Percentiles rank a stretch among this genome's conserved stretches.
Conservation (phyloP, 1,284 basidiomycete species). For the Fomitopsis palustris region DNA sequence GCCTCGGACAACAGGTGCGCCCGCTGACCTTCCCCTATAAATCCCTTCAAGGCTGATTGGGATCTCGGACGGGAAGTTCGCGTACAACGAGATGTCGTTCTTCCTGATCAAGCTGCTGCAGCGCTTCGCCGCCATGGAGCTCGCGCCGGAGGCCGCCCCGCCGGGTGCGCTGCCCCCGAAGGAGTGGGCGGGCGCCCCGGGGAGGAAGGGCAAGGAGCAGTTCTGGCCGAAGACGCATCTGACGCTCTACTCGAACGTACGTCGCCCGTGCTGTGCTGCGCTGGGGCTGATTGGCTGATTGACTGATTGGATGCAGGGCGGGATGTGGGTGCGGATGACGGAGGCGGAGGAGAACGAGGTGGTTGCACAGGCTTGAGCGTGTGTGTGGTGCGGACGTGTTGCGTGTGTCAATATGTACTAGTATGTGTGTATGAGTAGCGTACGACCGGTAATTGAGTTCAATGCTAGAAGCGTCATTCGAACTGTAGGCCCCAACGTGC, state of each 20-base stretch:
- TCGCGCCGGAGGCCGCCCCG: conserved; percentile 18
- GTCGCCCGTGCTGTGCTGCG: not conserved
- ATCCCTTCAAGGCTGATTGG: not conserved
- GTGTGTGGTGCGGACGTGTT: no score
- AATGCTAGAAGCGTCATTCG: no score
- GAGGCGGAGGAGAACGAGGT: conserved; percentile 5
- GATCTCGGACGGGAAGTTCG: not conserved
- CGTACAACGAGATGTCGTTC: conserved; percentile 12
- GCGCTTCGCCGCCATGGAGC: conserved; percentile 8
- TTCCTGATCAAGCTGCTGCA: conserved; percentile 12
- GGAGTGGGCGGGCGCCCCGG: conserved; percentile 8
- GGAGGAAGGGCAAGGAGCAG: conserved; percentile 9
- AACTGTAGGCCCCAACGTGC: no score
- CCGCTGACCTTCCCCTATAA: not conserved
- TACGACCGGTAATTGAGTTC: no score
- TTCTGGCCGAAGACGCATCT: conserved; percentile 13
- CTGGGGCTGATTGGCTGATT: not conserved
- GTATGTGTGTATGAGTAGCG: no score
- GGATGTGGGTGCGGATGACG: conserved; percentile 9
- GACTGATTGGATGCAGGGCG: conserved; percentile 2
- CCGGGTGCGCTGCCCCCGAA: conserved; percentile 9
- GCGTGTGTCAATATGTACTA: no score
- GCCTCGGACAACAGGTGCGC: conserved; percentile 51
- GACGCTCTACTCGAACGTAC: conserved; percentile 11
- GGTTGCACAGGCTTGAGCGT: not conserved